Evolutionary conservation across 805 yeast genomes (phyloP).

Genomic region (Suhomyces prunicola): DNA sequence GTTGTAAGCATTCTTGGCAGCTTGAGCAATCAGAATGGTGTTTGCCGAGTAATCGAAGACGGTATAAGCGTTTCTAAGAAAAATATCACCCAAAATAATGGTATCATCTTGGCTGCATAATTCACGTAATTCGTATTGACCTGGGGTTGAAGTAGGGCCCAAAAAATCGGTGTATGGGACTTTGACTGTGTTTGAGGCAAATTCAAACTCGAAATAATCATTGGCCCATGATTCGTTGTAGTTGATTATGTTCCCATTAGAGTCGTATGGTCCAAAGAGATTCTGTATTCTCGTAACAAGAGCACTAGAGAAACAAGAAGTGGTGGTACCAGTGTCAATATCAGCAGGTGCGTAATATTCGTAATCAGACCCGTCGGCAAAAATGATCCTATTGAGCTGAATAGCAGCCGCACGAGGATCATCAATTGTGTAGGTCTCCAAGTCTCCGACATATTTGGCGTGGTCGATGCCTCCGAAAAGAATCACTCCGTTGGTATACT

Average conservation of each 20-base stretch:
- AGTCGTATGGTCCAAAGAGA: background rate
- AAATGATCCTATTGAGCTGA: background rate
- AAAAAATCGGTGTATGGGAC: conserved; percentile 2
- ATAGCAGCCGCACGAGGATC: background rate
- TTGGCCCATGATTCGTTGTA: background rate
- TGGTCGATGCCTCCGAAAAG: conserved; percentile 73
- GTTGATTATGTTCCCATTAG: background rate
- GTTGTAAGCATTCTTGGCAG: background rate
- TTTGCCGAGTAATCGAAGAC: background rate
- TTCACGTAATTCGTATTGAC: too few species aligned
- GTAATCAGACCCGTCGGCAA: background rate
- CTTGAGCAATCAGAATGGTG: background rate
- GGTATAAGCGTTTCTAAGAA: background rate
- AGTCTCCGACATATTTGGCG: conserved; percentile 52
- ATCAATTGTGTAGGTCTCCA: conserved; percentile 26
- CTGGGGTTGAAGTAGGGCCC: background rate
- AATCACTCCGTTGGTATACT: conserved; percentile 18
- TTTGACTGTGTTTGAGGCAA: background rate
- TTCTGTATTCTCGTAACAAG: background rate
- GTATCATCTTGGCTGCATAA: too few species aligned
- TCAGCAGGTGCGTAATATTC: background rate
- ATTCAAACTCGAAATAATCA: background rate
- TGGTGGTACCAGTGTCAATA: conserved; percentile 18
- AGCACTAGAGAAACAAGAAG: background rate
- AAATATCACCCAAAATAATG: background rate